Percentiles rank a stretch among this genome's conserved stretches.
Conservation (phyloP, 768 basidiomycete species). For the Mycena venus region DNA sequence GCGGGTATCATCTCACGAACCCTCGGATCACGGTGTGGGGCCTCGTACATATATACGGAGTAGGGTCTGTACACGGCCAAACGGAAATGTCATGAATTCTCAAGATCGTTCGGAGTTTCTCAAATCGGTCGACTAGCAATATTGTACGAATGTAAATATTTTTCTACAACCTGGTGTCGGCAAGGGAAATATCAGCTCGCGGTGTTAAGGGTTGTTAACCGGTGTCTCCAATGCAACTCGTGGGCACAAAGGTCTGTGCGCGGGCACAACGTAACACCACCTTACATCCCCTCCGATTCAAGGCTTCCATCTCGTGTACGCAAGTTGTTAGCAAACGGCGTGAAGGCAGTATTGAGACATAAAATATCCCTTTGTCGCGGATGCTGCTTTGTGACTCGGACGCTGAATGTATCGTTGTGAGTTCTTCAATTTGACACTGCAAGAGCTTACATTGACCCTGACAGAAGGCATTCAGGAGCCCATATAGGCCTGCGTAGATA, state of each 20-base stretch:
- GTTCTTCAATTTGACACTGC: no score
- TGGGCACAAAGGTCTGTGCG: not conserved
- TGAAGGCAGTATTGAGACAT: no score
- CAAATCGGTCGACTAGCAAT: not conserved
- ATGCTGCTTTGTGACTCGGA: no score
- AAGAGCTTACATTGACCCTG: no score
- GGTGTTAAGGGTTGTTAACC: not conserved
- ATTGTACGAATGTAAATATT: not conserved
- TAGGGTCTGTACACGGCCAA: not conserved
- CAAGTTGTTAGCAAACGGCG: not conserved
- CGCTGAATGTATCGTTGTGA: no score
- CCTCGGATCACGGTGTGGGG: no score
- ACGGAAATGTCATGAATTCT: not conserved
- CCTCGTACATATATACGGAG: not conserved
- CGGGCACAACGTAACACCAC: not conserved
- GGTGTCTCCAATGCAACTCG: not conserved
- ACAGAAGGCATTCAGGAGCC: no score
- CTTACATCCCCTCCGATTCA: not conserved
- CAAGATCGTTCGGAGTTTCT: not conserved
- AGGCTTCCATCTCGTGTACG: not conserved
- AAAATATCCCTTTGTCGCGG: no score
- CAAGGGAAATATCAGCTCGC: constrained; percentile 2
- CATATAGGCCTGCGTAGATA: no score
- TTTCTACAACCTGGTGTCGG: no score
- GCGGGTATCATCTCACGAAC: no score